These are phyloP conservation scores for Cercospora zeae-maydis DNA, from an alignment of 2,329 filamentous ascomycete genomes.

Conservation along the genomic window DNA sequence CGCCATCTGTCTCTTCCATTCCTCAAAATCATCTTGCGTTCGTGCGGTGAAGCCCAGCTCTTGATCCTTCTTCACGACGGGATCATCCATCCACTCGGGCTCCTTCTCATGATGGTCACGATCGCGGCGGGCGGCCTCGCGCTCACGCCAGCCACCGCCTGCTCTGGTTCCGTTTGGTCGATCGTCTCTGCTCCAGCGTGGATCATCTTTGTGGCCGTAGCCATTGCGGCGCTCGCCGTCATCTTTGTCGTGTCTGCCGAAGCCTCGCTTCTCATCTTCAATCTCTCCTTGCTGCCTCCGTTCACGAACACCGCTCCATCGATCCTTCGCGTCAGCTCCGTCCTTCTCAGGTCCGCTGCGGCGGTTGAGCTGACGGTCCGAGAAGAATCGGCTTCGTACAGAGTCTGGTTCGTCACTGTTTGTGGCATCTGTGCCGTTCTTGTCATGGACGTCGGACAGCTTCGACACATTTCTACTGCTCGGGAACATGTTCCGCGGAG, in stretches of 20 bases:
- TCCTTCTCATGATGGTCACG: conserved; percentile 66
- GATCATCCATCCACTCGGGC: conserved; percentile 79
- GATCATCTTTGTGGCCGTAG: conserved; percentile 65
- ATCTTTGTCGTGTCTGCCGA: conserved; percentile 37
- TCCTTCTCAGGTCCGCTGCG: conserved; percentile 40
- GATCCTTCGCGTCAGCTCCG: conserved; percentile 58
- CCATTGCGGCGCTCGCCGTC: conserved; percentile 61
- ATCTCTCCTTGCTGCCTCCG: conserved; percentile 44
- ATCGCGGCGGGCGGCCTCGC: conserved; percentile 33
- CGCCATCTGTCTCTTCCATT: conserved; percentile 89
- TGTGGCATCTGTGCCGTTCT: conserved; percentile 34
- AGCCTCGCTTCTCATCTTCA: conserved; percentile 56
- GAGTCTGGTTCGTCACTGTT: conserved; percentile 40
- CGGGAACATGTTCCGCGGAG: conserved; percentile 77
- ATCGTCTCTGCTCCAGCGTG: conserved; percentile 53
- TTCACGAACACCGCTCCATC: conserved; percentile 71
- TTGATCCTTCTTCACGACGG: conserved; percentile 57
- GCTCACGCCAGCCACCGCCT: conserved; percentile 57
- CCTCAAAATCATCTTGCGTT: conserved; percentile 87
- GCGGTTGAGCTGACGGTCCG: conserved; percentile 43
- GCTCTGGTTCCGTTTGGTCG: conserved; percentile 42
- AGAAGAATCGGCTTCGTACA: conserved; percentile 40
- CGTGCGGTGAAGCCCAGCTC: conserved; percentile 47
- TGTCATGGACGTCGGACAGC: conserved; percentile 31
- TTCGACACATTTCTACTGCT: conserved; percentile 61